phyloP scores from a whole-genome alignment of 164 flowering plant species.

The Warburgia ugandensis region DNA sequence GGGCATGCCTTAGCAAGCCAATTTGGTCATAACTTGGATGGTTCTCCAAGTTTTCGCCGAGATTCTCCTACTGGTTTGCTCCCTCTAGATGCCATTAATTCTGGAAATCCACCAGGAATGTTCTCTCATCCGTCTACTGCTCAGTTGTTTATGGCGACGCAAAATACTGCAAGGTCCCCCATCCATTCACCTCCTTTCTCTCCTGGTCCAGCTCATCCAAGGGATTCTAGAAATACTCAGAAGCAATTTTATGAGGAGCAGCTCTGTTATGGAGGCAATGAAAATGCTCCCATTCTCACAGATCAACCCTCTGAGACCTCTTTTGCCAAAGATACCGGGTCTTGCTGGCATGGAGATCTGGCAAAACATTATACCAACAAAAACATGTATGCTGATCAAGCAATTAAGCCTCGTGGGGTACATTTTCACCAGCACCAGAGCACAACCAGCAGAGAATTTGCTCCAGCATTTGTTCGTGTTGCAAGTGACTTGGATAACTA shows the following conservation, averaged over 20 bases:
- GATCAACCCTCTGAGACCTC: slow-evolving; percentile 18
- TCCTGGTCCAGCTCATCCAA: slow-evolving; percentile 21
- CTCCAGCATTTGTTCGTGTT: slow-evolving; percentile 17
- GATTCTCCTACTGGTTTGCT: slow-evolving; percentile 26
- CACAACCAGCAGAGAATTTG: slow-evolving; percentile 23
- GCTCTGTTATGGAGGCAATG: slow-evolving; percentile 19
- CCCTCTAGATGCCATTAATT: slow-evolving; percentile 18
- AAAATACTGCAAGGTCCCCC: slow-evolving; percentile 16
- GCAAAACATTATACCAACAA: slow-evolving; percentile 17
- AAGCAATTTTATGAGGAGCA: slow-evolving; percentile 21
- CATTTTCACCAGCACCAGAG: slow-evolving; percentile 18
- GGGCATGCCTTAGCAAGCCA: slow-evolving; percentile 37
- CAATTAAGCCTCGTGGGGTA: slow-evolving; percentile 12
- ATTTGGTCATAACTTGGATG: slow-evolving; percentile 27
- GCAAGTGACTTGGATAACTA: slow-evolving; percentile 22
- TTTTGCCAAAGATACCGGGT: slow-evolving; percentile 8
- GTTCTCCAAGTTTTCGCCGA: slow-evolving; percentile 22
- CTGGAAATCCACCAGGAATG: slow-evolving; percentile 14
- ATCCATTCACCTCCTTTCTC: slow-evolving; percentile 39
- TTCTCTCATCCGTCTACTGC: slow-evolving; percentile 13
- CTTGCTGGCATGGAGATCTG: slow-evolving; percentile 14
- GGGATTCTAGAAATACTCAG: slow-evolving; percentile 13
- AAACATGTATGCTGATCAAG: slow-evolving; percentile 18
- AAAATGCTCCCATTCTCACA: slow-evolving; percentile 16
- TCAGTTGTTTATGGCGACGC: slow-evolving; percentile 19